phyloP scores from a whole-genome alignment of 345 rosid species.

The Linum lewisii region DNA sequence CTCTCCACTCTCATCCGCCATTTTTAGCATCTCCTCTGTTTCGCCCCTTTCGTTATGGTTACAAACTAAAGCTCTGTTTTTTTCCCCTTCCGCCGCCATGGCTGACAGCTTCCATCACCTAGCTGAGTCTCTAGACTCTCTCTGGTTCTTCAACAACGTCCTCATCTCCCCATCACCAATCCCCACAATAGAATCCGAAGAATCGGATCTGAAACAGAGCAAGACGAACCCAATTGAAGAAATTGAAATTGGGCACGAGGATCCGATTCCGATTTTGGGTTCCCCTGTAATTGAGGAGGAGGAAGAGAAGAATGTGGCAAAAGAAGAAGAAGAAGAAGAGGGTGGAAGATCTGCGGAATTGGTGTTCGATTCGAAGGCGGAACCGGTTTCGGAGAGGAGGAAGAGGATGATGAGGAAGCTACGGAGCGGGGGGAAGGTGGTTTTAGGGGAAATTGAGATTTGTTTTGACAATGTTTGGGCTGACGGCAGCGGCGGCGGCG shows the following conservation, averaged over 20 bases:
- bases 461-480: background rate
- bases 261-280: background rate
- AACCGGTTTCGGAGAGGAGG: background rate
- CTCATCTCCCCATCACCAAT: background rate
- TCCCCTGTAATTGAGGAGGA: background rate
- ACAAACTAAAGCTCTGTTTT: no score
- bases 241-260: background rate
- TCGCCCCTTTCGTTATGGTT: no score
- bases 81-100: background rate
- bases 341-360: background rate
- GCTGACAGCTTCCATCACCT: background rate
- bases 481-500: background rate
- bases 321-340: background rate
- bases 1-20: no score
- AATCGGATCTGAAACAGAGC: background rate
- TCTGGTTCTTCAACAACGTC: background rate
- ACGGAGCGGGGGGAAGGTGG: background rate
- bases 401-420: background rate
- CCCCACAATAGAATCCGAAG: no score
- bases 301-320: background rate
- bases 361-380: background rate
- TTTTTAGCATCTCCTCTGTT: no score
- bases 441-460: background rate
- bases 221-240: background rate
- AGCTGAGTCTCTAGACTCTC: background rate